Percentiles rank a stretch among this genome's conserved stretches.
Evolutionary conservation across 106 monocot species (phyloP).

Genomic region (Chionographis japonica): DNA sequence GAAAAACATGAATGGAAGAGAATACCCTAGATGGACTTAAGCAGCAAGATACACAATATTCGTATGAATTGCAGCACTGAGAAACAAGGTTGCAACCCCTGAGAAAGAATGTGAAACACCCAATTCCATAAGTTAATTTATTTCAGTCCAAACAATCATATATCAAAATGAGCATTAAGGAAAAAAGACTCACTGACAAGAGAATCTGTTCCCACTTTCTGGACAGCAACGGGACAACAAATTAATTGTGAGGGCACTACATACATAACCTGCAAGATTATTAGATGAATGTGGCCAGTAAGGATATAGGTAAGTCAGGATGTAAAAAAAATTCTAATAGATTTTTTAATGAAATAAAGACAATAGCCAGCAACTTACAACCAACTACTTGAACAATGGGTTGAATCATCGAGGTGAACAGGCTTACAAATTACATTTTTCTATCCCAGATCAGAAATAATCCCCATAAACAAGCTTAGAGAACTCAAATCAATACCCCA

Average conservation of each 20-base stretch:
- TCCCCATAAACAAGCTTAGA: too few species aligned
- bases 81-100: constrained; percentile 90
- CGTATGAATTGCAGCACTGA: constrained; percentile 88
- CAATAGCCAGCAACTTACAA: background rate
- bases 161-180: background rate
- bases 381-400: background rate
- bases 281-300: background rate
- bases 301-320: background rate
- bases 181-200: constrained; percentile 73
- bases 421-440: too few species aligned
- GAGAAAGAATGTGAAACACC: constrained; percentile 6
- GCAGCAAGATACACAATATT: constrained; percentile 97
- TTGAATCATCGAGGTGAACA: too few species aligned
- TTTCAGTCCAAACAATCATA: background rate
- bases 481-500: too few species aligned
- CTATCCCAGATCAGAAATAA: too few species aligned
- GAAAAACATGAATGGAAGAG: background rate
- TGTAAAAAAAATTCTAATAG: background rate
- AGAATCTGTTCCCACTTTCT: constrained; percentile 56
- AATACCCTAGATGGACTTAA: constrained; percentile 76
- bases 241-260: constrained; percentile 58
- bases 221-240: constrained; percentile 69
- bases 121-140: constrained; percentile 2
- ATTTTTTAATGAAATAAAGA: background rate
- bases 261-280: constrained; percentile 72